Conservation (phyloP, 2,329 filamentous ascomycete genomes). For the Neonectria punicea region DNA sequence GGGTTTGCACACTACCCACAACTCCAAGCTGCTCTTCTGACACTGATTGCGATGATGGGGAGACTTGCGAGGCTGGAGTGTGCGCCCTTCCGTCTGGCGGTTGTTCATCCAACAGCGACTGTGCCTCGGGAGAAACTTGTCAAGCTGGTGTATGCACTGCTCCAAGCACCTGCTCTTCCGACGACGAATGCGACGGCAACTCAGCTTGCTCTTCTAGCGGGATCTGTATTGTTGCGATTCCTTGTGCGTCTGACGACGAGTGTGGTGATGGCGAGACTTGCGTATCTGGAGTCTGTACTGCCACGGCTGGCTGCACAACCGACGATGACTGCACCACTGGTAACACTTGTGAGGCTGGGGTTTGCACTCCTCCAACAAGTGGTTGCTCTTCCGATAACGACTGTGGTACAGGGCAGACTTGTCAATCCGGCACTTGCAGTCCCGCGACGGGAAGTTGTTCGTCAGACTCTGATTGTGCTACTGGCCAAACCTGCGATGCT, state of each 20-base stretch:
- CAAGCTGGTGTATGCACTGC: background rate
- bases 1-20: background rate
- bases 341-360: background rate
- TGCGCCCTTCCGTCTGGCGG: background rate
- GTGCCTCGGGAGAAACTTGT: background rate
- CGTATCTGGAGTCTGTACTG: slow-evolving; percentile 1
- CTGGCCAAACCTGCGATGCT: slow-evolving; percentile 7
- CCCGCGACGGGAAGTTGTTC: background rate
- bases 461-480: slow-evolving; percentile 1
- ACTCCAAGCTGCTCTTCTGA: background rate
- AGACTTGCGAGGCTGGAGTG: background rate
- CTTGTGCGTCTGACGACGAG: background rate
- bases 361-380: background rate
- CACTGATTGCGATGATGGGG: background rate
- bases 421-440: slow-evolving; percentile 7
- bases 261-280: background rate
- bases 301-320: background rate
- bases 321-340: slow-evolving; percentile 11
- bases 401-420: slow-evolving; percentile 1
- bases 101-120: background rate
- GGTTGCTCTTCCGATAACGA: background rate
- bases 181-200: background rate
- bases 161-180: background rate
- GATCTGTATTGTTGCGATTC: background rate
- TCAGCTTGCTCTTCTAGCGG: background rate